phyloP scores from a whole-genome alignment of 768 basidiomycete genomes.

The Leccinellum albellum region DNA sequence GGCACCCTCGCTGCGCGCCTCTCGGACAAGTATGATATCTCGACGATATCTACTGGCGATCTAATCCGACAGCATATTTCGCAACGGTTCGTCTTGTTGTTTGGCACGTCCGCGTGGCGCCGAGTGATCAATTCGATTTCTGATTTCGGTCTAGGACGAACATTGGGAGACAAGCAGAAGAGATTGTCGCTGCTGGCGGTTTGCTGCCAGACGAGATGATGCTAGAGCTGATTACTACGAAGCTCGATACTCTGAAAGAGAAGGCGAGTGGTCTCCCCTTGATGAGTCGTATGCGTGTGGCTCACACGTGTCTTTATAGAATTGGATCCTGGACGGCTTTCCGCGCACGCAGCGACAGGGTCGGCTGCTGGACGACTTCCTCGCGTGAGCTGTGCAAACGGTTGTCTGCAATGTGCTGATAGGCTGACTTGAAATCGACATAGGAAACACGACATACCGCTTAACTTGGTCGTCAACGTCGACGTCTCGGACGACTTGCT shows the following conservation, averaged over 20 bases:
- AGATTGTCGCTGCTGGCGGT: constrained; percentile 71
- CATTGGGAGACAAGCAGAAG: constrained; percentile 71
- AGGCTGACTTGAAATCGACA: neutral
- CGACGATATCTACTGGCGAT: constrained; percentile 79
- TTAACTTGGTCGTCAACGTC: constrained; percentile 78
- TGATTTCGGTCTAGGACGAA: constrained; percentile 45
- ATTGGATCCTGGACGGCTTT: constrained; percentile 91
- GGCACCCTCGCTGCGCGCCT: constrained; percentile 75
- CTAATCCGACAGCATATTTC: constrained; percentile 78
- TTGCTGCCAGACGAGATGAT: constrained; percentile 76
- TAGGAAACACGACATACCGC: constrained; percentile 59
- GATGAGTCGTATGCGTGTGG: constrained; percentile 6
- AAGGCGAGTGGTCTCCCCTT: constrained; percentile 40
- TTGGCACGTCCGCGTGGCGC: neutral
- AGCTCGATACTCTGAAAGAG: constrained; percentile 59
- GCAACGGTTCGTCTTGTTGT: constrained; percentile 40
- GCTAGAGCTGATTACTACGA: constrained; percentile 67
- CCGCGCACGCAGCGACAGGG: constrained; percentile 84
- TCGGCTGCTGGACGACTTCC: constrained; percentile 65
- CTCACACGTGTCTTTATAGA: constrained; percentile 38
- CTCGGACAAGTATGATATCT: constrained; percentile 68
- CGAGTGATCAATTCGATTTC: neutral
- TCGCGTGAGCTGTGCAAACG: constrained; percentile 46
- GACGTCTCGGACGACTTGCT: constrained; percentile 83
- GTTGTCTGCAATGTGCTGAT: neutral